Conservation (phyloP, 164 flowering plant genomes). For the Hamamelis virginiana region DNA sequence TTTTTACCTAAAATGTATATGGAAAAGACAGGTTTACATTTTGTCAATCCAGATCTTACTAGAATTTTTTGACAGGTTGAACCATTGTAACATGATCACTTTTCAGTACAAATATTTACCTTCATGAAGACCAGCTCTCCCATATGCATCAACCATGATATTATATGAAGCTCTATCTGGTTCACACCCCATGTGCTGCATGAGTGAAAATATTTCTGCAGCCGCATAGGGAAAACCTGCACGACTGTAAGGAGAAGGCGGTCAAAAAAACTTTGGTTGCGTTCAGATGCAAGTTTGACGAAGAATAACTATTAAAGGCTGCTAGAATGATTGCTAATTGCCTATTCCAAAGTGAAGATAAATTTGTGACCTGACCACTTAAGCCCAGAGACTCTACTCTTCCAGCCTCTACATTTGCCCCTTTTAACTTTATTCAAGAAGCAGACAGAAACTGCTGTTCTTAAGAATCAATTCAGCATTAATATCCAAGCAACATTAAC, state of each 20-base stretch:
- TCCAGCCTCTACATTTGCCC: too few relatives aligned
- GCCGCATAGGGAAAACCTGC: slow-evolving; percentile 80
- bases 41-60: background rate
- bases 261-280: background rate
- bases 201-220: slow-evolving; percentile 86
- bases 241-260: slow-evolving; percentile 24
- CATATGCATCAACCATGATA: slow-evolving; percentile 95
- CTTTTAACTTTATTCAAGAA: too few relatives aligned
- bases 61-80: background rate
- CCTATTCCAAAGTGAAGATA: background rate
- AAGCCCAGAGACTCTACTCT: too few relatives aligned
- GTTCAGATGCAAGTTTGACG: background rate
- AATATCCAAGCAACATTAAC: too few relatives aligned
- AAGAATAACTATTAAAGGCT: too few relatives aligned
- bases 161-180: slow-evolving; percentile 94
- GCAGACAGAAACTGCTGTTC: too few relatives aligned
- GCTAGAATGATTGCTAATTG: background rate
- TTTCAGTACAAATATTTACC: slow-evolving; percentile 36
- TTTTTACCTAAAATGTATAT: too few relatives aligned
- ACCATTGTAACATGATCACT: too few relatives aligned
- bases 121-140: slow-evolving; percentile 79
- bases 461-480: too few relatives aligned
- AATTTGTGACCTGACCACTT: background rate
- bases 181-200: slow-evolving; percentile 96
- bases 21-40: background rate